phyloP scores from a whole-genome alignment of 1,284 basidiomycete genomes.

The Ustilago esculenta region DNA sequence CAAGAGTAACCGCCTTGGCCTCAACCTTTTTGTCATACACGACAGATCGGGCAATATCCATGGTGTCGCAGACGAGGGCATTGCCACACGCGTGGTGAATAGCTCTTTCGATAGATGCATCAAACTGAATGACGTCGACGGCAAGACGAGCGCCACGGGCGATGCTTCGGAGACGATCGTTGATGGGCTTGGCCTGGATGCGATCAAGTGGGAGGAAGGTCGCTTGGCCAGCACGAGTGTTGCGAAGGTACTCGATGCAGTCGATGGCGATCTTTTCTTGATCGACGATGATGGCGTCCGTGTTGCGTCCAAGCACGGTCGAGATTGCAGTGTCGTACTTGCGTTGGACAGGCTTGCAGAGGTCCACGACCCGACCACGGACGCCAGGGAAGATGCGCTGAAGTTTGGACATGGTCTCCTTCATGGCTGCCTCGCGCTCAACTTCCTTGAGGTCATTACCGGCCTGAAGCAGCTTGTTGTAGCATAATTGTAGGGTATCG shows the following conservation, averaged over 20 bases:
- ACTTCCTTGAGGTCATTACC: constrained; percentile 72
- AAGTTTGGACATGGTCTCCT: constrained; percentile 83
- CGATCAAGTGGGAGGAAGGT: constrained; percentile 98
- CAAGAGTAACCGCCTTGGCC: constrained; percentile 96
- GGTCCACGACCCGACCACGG: constrained; percentile 83
- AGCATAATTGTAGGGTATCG: constrained; percentile 84
- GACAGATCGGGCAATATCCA: constrained; percentile 88
- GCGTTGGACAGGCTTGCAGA: constrained; percentile 89
- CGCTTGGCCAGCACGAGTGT: constrained; percentile 90
- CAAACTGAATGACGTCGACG: constrained; percentile 78
- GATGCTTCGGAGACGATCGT: constrained; percentile 92
- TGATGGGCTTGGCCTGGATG: constrained; percentile 90
- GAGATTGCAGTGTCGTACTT: constrained; percentile 95
- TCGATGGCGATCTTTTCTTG: constrained; percentile 96
- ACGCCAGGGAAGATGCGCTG: constrained; percentile 72
- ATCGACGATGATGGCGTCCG: constrained; percentile 95
- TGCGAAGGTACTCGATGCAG: constrained; percentile 96
- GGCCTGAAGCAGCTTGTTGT: constrained; percentile 77
- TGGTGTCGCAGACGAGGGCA: constrained; percentile 90
- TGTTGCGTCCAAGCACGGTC: constrained; percentile 92
- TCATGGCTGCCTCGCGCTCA: constrained; percentile 83
- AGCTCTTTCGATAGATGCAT: constrained; percentile 75
- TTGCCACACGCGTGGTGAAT: constrained; percentile 97
- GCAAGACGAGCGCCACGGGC: constrained; percentile 90
- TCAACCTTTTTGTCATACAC: constrained; percentile 94